Evolutionary conservation across 1,284 basidiomycete species (phyloP).

Genomic region (Ceratobasidium sp.): DNA sequence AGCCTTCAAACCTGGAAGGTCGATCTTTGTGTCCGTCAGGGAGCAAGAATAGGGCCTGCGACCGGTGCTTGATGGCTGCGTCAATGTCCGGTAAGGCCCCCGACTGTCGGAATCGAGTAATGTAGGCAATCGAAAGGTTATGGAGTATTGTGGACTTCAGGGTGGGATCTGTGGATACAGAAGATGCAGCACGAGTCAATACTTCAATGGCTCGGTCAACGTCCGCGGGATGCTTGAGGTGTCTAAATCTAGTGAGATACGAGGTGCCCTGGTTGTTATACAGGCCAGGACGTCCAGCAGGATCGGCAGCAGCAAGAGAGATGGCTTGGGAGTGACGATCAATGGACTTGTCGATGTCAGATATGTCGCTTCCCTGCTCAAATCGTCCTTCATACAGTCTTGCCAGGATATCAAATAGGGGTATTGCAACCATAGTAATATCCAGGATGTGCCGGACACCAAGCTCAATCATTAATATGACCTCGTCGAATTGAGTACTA

Average conservation of each 20-base stretch:
- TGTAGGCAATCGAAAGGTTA: neutral
- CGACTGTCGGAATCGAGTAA: neutral
- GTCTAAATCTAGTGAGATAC: neutral
- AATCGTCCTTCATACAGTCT: neutral
- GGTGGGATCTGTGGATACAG: neutral
- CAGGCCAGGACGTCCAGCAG: neutral
- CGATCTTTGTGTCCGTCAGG: neutral
- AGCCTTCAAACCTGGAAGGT: neutral
- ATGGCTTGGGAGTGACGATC: neutral
- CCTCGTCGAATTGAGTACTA: neutral
- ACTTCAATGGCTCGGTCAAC: neutral
- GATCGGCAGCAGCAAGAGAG: neutral
- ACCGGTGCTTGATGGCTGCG: neutral
- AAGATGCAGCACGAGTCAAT: neutral
- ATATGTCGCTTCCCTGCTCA: neutral
- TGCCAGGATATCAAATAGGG: neutral
- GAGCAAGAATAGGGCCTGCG: neutral
- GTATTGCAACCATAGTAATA: neutral
- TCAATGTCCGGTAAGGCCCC: neutral
- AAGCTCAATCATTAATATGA: neutral
- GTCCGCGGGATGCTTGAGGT: neutral
- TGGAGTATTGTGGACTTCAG: neutral
- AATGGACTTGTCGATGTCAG: conserved; percentile 17
- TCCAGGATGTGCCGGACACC: neutral
- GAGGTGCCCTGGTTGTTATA: conserved; percentile 18